These are phyloP conservation scores for Lathyrus tuberosus DNA, from an alignment of 306 rosid genomes.

Conservation along the genomic window DNA sequence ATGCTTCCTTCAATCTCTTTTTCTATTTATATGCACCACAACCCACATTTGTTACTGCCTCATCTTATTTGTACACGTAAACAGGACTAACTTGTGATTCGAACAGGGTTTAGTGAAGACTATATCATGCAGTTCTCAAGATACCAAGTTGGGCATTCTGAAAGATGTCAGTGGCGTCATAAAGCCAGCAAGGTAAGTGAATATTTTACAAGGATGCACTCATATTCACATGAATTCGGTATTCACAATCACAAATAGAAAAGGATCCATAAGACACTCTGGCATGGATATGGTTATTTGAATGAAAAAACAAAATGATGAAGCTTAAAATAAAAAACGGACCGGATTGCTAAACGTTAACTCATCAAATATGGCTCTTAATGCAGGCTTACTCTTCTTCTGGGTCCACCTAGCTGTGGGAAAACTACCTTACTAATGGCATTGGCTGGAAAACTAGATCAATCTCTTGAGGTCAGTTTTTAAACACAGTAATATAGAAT, in stretches of 20 bases:
- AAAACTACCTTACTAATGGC: constrained; percentile 60
- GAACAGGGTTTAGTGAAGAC: constrained; percentile 53
- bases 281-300: not conserved
- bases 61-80: constrained; percentile 23
- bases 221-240: constrained; percentile 11
- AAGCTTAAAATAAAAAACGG: constrained; percentile 18
- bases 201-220: constrained; percentile 4
- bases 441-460: constrained; percentile 59
- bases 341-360: constrained; percentile 22
- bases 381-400: constrained; percentile 70
- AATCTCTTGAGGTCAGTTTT: constrained; percentile 54
- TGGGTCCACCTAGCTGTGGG: constrained; percentile 66
- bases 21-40: not conserved
- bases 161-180: constrained; percentile 63
- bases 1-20: constrained; percentile 20
- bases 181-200: constrained; percentile 58
- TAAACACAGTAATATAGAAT: constrained; percentile 3
- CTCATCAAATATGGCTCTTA: constrained; percentile 39
- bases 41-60: not conserved
- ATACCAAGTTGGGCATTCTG: constrained; percentile 48
- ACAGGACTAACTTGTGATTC: constrained; percentile 33
- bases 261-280: not conserved
- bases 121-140: constrained; percentile 49
- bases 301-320: not conserved
- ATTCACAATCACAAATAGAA: not conserved